Evolutionary conservation across 768 basidiomycete species (phyloP), one percentile per base, ranked within the genome.

Genomic region (Podaxis sp.): DNA sequence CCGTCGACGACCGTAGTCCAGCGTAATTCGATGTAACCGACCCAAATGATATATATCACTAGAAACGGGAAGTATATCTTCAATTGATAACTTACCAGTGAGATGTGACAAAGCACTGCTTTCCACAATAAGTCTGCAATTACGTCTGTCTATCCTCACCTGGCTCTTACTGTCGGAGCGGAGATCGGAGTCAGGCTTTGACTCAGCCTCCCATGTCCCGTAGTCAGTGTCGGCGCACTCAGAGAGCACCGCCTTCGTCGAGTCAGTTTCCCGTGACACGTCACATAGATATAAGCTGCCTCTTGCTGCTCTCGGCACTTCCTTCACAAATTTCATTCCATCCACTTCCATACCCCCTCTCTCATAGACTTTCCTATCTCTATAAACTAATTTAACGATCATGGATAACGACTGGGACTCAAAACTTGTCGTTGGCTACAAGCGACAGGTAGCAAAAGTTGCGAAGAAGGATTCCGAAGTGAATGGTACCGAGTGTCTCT

Each of bases 361-460:
- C 13, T 40, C 57, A 38, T 36, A 57, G 28, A 62, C 51, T 61
- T 66, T 42, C n/a, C 23, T 47, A 46, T 36, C 40, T 21, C 11
- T 50, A 47, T 46, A 57, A 28, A 46, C 7, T 21, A 58, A 38
- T 14, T 57, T 21, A 35, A 47, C 37, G 35, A 81, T 70, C 63
- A 85, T 79, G 78, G 76, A 74, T 68, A 79, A 79, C 72, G 89
- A 92, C 57, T 90, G 88, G 88, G 90, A 93, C 61, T 74, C 70
- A 60, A 90, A 89, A 72, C 71, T 74, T 61, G 87, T 91, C 63
- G 90, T 95, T 66, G 90, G 91, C 57, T 77, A 68, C 69, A 91
- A 84, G 72, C 74, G 82, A 75, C 73, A 83, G 73, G 72, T 81
- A 69, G 64, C 84, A 74, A 73, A 90, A 79, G 79, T 91, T 78